Evolutionary conservation across 495 filamentous ascomycete genomes (phyloP), one percentile per base, ranked within the genome.

Genomic region (Podospora bellae-mahoneyi): DNA sequence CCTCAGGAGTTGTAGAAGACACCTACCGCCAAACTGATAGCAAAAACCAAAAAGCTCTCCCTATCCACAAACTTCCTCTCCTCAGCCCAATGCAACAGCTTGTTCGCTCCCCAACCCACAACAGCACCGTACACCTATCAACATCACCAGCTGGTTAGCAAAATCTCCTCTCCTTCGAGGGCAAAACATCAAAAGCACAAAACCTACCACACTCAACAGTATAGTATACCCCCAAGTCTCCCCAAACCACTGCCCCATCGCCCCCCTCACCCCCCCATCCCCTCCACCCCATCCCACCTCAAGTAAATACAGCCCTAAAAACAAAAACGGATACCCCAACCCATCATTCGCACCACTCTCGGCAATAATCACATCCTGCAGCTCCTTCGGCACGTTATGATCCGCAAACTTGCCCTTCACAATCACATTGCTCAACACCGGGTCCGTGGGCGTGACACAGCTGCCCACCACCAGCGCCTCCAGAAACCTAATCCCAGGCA

Each of bases 361-460:
- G 0, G 93, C 93, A 63, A 94, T 87, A 70, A 97, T 94, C 66
- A 97, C 92, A 65, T 88, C 86, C 81, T 96, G 92, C 69, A 97
- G 76, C 18, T 88, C 84, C 68, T 87, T 91, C 2, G 93, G 92
- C 18, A 97, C 88, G 78, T 97, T 91, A 71, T 92, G 90, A 67
- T 96, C 93, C 10, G 93, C 94, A 70, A 96, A 97, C 71, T 91
- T 94, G 55, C 94, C 94, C 80, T 97, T 97, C 59, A 97, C 92
- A 66, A 97, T 96, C 2, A 90, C 89, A 68, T 95, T 94, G 28
- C 91, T 93, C 34, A 97, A 80, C 27, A 97, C 89, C 0, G 94
- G 94, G 74, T 98, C 94, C 0, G 94, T 97, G 0, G 94, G 94
- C 4, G 93, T 96, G 16, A 98, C 88, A 73, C 93, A 96, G 28